A percentile compares a stretch with the other conserved stretches of the same genome.
phyloP scores from a whole-genome alignment of 1,284 basidiomycete species.

The Cutaneotrichosporon spelunceum region DNA sequence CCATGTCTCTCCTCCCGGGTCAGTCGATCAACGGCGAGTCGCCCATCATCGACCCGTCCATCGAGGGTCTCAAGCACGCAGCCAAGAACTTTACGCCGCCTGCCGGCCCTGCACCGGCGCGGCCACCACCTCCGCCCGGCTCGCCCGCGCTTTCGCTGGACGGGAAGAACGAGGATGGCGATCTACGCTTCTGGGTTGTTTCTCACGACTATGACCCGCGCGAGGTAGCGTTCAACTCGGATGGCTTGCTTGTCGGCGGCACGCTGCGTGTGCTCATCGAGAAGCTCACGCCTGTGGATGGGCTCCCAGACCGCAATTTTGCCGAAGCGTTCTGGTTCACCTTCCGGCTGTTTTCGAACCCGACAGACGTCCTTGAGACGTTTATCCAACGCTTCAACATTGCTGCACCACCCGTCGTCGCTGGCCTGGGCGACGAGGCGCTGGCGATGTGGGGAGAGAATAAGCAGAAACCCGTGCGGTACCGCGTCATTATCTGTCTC shows the following conservation, averaged over 20 bases:
- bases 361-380: conserved; percentile 68
- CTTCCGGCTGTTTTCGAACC: conserved; percentile 87
- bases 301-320: conserved; percentile 74
- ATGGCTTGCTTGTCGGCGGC: conserved; percentile 86
- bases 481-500: conserved; percentile 86
- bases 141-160: conserved; percentile 10
- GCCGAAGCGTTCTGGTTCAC: conserved; percentile 89
- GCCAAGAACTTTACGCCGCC: conserved; percentile 11
- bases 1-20: neutral
- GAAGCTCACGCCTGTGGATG: conserved; percentile 94
- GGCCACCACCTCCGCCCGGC: conserved; percentile 5
- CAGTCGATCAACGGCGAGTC: conserved; percentile 14
- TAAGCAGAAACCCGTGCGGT: conserved; percentile 81
- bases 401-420: conserved; percentile 43
- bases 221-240: conserved; percentile 85
- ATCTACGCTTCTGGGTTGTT: conserved; percentile 47
- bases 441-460: conserved; percentile 72
- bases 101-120: conserved; percentile 3
- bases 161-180: conserved; percentile 22
- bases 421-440: conserved; percentile 56
- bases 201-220: conserved; percentile 57
- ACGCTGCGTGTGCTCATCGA: conserved; percentile 84
- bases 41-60: conserved; percentile 2
- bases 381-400: conserved; percentile 80
- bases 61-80: conserved; percentile 19